Base-by-base conservation (phyloP, 305 asterid species). In the Fraxinus platypoda region DNA sequence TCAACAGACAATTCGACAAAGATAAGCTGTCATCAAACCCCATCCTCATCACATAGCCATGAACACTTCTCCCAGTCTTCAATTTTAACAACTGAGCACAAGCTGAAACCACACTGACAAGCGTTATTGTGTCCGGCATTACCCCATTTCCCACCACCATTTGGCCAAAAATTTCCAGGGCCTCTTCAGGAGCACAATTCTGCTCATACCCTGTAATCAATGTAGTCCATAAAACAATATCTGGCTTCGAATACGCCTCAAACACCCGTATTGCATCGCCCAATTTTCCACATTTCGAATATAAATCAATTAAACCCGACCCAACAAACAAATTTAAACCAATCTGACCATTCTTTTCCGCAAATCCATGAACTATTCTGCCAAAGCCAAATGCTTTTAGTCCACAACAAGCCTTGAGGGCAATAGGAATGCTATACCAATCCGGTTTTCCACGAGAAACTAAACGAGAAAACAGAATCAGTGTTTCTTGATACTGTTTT, bases 171-270 rank as follows among this genome's bases (percentile, higher is more conserved):
- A 86, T 37, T 15, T 62, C 85, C 83, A 95, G 83, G 7, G 97
- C 97, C 52, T 59, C 81, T 31, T 46, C 70, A 78, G 89, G 89
- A 59, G 84, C 74, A 37, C 87, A 84, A 12, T 86, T 92, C 85
- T 88, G 93, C 85, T 89, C 89, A 77, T 86, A 93, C 23, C 90
- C 95, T 23, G 94, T 85, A 15, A 95, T 78, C 82, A 95, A 82
- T 3, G 93, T 81, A 75, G 94, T 91, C 97, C 97, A 92, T 71
- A 90, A 85, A 76, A 95, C 97, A 33, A 92, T 78, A 81, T 93
- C 98, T 8, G 94, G 95, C 43, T 83, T 75, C 21, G 85, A 34
- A 86, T 86, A 89, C 86, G 93, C 97, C 74, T 91, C 92, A 74
- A 95, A 95, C 81, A 87, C 90, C 19, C 82, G 37, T 35, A 85